Evolutionary conservation across 31 red algal species (phyloP).

Genomic region (Odonthalia washingtoniensis): DNA sequence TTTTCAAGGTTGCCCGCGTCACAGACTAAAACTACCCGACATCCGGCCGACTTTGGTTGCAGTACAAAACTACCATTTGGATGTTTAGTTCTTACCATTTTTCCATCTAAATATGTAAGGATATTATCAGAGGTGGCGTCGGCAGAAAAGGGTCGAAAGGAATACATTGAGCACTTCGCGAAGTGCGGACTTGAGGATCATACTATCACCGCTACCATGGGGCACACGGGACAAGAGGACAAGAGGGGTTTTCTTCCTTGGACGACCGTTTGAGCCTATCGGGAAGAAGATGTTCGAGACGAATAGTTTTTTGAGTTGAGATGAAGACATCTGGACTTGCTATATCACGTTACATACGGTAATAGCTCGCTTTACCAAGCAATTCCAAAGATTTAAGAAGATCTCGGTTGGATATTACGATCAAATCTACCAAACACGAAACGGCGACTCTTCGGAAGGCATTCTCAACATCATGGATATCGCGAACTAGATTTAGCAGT

Average conservation of each 20-base stretch:
- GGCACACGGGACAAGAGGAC: slow-evolving; percentile 74
- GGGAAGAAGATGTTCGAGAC: slow-evolving; percentile 50
- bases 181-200: slow-evolving; percentile 68
- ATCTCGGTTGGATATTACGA: slow-evolving; percentile 30
- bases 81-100: slow-evolving; percentile 59
- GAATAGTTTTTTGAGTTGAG: slow-evolving; percentile 66
- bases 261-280: slow-evolving; percentile 34
- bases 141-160: slow-evolving; percentile 75
- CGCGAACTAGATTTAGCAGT: slow-evolving; percentile 23
- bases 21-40: slow-evolving; percentile 82
- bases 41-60: slow-evolving; percentile 68
- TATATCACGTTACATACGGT: slow-evolving; percentile 26
- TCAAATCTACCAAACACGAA: slow-evolving; percentile 52
- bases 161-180: slow-evolving; percentile 61
- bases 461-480: slow-evolving; percentile 43
- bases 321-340: slow-evolving; percentile 75
- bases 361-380: background rate
- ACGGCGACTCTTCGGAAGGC: slow-evolving; percentile 37
- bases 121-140: slow-evolving; percentile 69
- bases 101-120: slow-evolving; percentile 56
- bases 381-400: slow-evolving; percentile 50
- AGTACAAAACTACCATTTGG: slow-evolving; percentile 61
- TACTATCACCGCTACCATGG: slow-evolving; percentile 86
- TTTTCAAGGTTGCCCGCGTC: slow-evolving; percentile 84
- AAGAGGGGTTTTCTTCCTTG: background rate